phyloP scores from a whole-genome alignment of 1,284 basidiomycete species.

The Moesziomyces antarcticus region DNA sequence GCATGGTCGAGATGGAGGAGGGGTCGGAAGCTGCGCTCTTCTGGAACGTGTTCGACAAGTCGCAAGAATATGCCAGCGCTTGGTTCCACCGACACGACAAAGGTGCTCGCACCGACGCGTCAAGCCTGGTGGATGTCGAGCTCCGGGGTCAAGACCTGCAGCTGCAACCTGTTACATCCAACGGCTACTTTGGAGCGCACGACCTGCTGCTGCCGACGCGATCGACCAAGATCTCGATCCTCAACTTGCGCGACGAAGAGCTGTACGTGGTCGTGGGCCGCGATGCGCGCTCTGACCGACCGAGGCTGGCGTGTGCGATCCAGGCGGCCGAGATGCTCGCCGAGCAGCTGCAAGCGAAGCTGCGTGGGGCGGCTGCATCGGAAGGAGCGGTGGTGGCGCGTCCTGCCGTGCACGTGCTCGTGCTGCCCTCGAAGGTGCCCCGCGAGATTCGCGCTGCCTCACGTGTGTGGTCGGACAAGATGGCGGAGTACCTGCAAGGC shows the following conservation, averaged over 20 bases:
- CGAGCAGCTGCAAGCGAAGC: slow-evolving; percentile 10
- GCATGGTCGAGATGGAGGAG: slow-evolving; percentile 54
- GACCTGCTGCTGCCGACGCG: slow-evolving; percentile 36
- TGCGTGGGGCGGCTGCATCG: slow-evolving; percentile 4
- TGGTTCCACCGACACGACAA: slow-evolving; percentile 40
- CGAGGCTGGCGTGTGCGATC: slow-evolving; percentile 35
- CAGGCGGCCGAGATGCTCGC: slow-evolving; percentile 44
- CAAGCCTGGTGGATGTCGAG: slow-evolving; percentile 26
- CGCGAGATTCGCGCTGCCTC: slow-evolving; percentile 44
- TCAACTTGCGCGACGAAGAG: slow-evolving; percentile 48
- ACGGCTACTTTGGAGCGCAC: slow-evolving; percentile 30
- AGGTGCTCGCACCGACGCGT: slow-evolving; percentile 12
- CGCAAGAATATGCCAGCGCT: slow-evolving; percentile 43
- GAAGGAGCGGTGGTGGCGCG: slow-evolving; percentile 22
- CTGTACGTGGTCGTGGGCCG: slow-evolving; percentile 56
- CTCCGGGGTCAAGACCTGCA: slow-evolving; percentile 22
- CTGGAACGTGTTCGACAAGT: slow-evolving; percentile 49
- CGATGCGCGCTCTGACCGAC: slow-evolving; percentile 43
- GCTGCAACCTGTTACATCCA: slow-evolving; percentile 13
- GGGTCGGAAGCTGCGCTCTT: slow-evolving; percentile 56
- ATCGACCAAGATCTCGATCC: slow-evolving; percentile 38
- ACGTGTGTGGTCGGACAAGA: slow-evolving; percentile 47
- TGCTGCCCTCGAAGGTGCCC: slow-evolving; percentile 52
- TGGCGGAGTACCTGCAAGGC: slow-evolving; percentile 27
- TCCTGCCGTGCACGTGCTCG: slow-evolving; percentile 56